Evolutionary conservation across 108 stramenopile genomes (phyloP), one percentile per base, ranked within the genome.

Genomic region (Nannochloropsis gaditana): DNA sequence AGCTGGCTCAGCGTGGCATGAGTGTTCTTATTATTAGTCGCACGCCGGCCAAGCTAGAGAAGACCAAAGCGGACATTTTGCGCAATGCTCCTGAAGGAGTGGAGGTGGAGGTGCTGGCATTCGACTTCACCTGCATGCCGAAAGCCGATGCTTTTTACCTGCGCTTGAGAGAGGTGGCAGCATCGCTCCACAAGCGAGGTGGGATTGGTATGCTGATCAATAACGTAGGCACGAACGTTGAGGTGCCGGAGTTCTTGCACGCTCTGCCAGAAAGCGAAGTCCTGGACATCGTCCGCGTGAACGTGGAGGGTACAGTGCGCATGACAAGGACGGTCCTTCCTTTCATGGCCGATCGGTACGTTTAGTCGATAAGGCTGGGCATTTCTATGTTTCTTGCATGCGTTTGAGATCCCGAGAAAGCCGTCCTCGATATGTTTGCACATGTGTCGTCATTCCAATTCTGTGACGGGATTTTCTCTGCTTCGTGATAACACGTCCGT

Each of bases 231-330:
- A 42, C 41, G 21, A 42, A 42, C 17, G 80, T 41, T 11, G 80
- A 81, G 31, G 31, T 42, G 21, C 80, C 80, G 80, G 41, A 41
- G 80, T 81, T 41, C 41, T 5, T 42, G 3, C 80, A 81, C 80
- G 80, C n/a, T n/a, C 80, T 81, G 80, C 80, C 80, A 41, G 41
- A 41, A 42, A 81, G 80, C 41, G 80, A 81, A 41, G 31, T 42
- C 11, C 21, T 41, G 6, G 41, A 41, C 41, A 81, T 81, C 11
- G 41, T 81, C 21, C 80, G 41, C 41, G 80, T 81, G 0, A 81
- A 81, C 21, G 21, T 31, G 5, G 80, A 42, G 5, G 80, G 41
- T 4, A 81, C 80, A 3, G 80, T 81, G 80, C 21, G 41, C 41
- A 81, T 21, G 80, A 81, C 80, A 6, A 19, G 80, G 41, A 41